Evolutionary conservation across 768 basidiomycete genomes (phyloP), one percentile per base, ranked within the genome.

Genomic region (Lentinula sp.): DNA sequence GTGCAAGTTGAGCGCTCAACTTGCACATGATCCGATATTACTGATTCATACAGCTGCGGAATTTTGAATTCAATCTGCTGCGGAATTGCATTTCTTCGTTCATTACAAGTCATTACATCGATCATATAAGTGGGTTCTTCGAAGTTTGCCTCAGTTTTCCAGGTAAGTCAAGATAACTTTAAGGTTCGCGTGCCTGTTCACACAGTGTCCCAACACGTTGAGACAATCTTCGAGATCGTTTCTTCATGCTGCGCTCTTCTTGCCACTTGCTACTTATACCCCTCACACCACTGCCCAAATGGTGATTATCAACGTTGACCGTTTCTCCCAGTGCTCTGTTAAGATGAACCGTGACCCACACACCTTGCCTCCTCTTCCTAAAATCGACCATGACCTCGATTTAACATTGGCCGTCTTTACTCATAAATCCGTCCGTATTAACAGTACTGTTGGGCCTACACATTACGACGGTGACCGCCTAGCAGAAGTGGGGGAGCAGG

Each of bases 381-480:
- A 75, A 64, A 82, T 88, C 65, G 78, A 81, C 12, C 84, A 81
- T 8, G 81, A 85, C 62, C 54, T 73, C 49, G 78, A 82, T 51
- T 71, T 85, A 50, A 69, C 84, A 52, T 79, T 88, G 59, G 85
- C 86, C 64, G 77, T 88, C 55, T 83, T 77, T 69, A 83, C 80
- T 0, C 84, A 86, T 57, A 69, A 68, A 35, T 76, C 81, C 2
- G 64, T 81, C 18, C 73, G 75, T 7, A 65, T 6, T 13, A 45
- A 8, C 43, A 18, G 10, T 69, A 4, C 57, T 61, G 3, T 53
- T 70, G 64, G 79, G 78, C 55, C 37, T 33, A 73, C 79, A 4
- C 77, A 80, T 45, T 86, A 85, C 65, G 85, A 85, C 65, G 78
- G 76, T 20, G 79, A 83, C 23, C 83, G 89, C 49, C 78, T 91